phyloP scores from a whole-genome alignment of 768 basidiomycete genomes.

The Clathrus columnatus region DNA sequence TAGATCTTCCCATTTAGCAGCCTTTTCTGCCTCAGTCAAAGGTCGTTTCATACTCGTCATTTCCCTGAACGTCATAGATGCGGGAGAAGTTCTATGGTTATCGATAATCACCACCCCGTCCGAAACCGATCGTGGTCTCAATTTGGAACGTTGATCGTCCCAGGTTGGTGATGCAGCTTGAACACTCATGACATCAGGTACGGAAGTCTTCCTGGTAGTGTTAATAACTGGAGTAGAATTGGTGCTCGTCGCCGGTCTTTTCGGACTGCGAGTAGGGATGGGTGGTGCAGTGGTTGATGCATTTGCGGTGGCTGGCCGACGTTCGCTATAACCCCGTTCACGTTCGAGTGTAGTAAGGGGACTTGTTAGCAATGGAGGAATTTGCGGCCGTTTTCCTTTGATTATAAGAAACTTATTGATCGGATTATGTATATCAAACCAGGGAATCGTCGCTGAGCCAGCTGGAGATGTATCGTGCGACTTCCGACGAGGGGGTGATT shows the following conservation, averaged over 20 bases:
- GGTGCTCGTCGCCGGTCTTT: neutral
- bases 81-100: constrained; percentile 17
- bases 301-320: neutral
- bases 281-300: neutral
- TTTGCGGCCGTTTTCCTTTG: neutral
- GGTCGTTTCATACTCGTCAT: constrained; percentile 28
- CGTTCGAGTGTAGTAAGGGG: neutral
- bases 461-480: neutral
- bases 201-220: neutral
- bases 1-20: constrained; percentile 60
- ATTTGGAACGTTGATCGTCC: constrained; percentile 6
- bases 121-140: constrained; percentile 14
- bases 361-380: neutral
- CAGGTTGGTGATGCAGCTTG: neutral
- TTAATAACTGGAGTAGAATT: neutral
- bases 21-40: constrained; percentile 63
- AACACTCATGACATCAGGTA: neutral
- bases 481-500: neutral
- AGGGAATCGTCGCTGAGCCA: neutral
- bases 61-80: constrained; percentile 41
- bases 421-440: constrained; percentile 3
- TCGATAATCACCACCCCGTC: constrained; percentile 10
- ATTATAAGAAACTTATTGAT: constrained; percentile 2
- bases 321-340: neutral
- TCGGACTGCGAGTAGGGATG: constrained; percentile 1